phyloP scores from a whole-genome alignment of 2,329 filamentous ascomycete species.

The Colletotrichum lini region DNA sequence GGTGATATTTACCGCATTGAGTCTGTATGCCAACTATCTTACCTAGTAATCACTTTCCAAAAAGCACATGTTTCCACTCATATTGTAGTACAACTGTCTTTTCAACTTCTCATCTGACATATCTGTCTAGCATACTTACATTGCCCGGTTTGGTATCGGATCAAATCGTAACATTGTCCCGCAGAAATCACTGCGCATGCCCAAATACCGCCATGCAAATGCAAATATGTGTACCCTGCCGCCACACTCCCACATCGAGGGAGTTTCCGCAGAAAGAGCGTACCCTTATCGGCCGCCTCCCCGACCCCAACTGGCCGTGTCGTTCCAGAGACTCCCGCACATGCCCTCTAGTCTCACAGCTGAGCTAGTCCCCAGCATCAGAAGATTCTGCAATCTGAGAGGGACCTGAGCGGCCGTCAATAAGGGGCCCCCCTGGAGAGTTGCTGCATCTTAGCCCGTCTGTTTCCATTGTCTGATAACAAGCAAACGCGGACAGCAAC shows the following conservation, averaged over 20 bases:
- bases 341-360: conserved; percentile 7
- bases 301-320: neutral
- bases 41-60: neutral
- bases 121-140: conserved; percentile 31
- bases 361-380: conserved; percentile 41
- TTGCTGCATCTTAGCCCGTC: conserved; percentile 43
- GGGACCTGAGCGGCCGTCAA: conserved; percentile 45
- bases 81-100: neutral
- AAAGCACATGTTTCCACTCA: too few species aligned
- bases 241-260: neutral
- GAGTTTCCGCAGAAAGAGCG: neutral
- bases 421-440: conserved; percentile 36
- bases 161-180: conserved; percentile 28
- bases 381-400: conserved; percentile 44
- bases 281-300: neutral
- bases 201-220: conserved; percentile 35
- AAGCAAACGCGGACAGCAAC: conserved; percentile 37
- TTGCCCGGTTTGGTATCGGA: conserved; percentile 38
- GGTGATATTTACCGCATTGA: neutral
- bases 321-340: conserved; percentile 14
- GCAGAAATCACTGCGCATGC: conserved; percentile 17
- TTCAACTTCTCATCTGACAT: conserved; percentile 20
- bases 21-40: too few species aligned
- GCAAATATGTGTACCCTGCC: conserved; percentile 4
- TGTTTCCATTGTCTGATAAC: conserved; percentile 42